A percentile compares a stretch with the other conserved stretches of the same genome.
phyloP scores from a whole-genome alignment of 2,329 filamentous ascomycete species.

The Chaetomium sp. region DNA sequence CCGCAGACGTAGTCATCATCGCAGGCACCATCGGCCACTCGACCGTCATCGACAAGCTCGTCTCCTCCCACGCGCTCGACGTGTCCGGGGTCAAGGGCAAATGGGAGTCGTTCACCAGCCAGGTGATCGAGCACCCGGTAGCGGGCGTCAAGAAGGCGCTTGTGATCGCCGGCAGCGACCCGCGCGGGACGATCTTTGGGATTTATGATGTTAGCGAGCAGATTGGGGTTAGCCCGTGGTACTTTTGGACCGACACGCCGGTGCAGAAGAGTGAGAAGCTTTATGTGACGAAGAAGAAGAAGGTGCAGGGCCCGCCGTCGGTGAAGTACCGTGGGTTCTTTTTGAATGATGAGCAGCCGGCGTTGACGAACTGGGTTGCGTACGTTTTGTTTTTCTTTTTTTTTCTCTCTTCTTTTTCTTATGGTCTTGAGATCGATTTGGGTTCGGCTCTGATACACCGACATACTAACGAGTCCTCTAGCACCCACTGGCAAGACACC shows the following conservation, averaged over 20 bases:
- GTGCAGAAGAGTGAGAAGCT: slow-evolving; percentile 45
- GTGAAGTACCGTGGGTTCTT: slow-evolving; percentile 66
- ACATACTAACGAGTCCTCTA: slow-evolving; percentile 4
- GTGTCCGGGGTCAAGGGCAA: slow-evolving; percentile 50
- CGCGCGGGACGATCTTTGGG: slow-evolving; percentile 61
- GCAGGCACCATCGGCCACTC: slow-evolving; percentile 63
- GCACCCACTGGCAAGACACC: slow-evolving; percentile 35
- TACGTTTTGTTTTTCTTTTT: slow-evolving; percentile 18
- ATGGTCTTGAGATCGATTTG: no score
- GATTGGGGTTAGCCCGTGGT: slow-evolving; percentile 66
- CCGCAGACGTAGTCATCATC: slow-evolving; percentile 53
- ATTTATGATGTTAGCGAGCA: slow-evolving; percentile 67
- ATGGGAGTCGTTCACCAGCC: slow-evolving; percentile 63
- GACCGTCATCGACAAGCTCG: slow-evolving; percentile 51
- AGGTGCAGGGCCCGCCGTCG: slow-evolving; percentile 52
- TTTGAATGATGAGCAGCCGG: slow-evolving; percentile 64
- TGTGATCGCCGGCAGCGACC: slow-evolving; percentile 61
- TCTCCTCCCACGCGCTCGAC: slow-evolving; percentile 50
- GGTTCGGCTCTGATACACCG: no score
- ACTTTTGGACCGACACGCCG: slow-evolving; percentile 61
- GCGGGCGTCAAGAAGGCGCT: slow-evolving; percentile 52
- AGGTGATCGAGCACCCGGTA: slow-evolving; percentile 51
- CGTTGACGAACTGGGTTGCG: slow-evolving; percentile 58
- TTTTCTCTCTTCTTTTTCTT: no score
- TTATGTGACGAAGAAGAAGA: slow-evolving; percentile 47